Conservation (phyloP, 768 basidiomycete species). For the Kwoniella europaea region DNA sequence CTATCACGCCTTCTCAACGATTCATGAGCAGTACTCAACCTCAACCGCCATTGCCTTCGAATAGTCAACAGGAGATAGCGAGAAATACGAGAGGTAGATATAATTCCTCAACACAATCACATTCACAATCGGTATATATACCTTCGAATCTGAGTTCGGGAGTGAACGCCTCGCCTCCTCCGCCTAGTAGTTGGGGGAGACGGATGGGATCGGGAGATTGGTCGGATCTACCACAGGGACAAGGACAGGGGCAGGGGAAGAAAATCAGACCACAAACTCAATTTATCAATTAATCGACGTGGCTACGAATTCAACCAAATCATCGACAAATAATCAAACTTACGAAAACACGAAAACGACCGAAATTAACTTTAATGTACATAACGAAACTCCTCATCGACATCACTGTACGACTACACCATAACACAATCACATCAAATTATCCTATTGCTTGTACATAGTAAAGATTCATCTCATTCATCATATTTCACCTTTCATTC, state of each 20-base stretch:
- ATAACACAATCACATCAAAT: too few relatives aligned
- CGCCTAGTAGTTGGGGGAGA: constrained; percentile 21
- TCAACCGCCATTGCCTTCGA: neutral
- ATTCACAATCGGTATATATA: constrained; percentile 17
- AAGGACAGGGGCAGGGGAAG: neutral
- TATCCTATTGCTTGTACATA: too few relatives aligned
- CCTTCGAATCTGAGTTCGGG: constrained; percentile 7
- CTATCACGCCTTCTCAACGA: constrained; percentile 13
- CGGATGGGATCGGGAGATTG: constrained; percentile 15
- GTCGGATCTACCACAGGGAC: constrained; percentile 1
- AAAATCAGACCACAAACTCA: neutral
- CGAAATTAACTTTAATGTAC: too few relatives aligned
- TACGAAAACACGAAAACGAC: neutral
- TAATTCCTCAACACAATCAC: neutral
- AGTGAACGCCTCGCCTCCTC: neutral
- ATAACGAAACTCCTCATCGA: too few relatives aligned
- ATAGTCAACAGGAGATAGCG: neutral
- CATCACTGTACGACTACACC: too few relatives aligned
- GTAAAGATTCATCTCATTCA: too few relatives aligned
- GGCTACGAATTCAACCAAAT: too few relatives aligned
- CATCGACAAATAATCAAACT: neutral
- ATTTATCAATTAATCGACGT: neutral
- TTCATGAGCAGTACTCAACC: neutral
- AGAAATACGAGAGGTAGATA: neutral
- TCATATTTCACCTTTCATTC: too few relatives aligned